Conservation (phyloP, 2,329 filamentous ascomycete genomes). For the Fusarium irregulare region DNA sequence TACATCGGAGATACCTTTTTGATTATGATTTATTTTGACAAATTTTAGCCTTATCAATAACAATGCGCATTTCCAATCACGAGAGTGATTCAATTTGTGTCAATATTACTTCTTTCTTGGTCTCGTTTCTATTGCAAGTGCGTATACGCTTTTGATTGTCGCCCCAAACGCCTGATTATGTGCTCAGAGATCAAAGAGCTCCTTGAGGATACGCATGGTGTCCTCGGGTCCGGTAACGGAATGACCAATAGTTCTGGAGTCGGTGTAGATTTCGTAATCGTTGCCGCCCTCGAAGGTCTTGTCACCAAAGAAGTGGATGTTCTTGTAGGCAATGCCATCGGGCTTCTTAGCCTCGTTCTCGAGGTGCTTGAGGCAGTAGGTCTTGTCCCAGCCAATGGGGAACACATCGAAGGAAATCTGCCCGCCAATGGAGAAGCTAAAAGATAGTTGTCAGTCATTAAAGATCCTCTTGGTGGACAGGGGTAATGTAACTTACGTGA, state of each 20-base stretch:
- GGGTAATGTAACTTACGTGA: slow-evolving; percentile 73
- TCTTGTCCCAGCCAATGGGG: slow-evolving; percentile 98
- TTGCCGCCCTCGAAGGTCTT: slow-evolving; percentile 93
- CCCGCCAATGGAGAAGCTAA: slow-evolving; percentile 90
- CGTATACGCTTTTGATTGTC: slow-evolving; percentile 25
- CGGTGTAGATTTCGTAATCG: slow-evolving; percentile 92
- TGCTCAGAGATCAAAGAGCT: slow-evolving; percentile 76
- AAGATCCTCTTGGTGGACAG: slow-evolving; percentile 3
- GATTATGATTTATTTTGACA: slow-evolving; percentile 2
- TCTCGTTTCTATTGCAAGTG: slow-evolving; percentile 32
- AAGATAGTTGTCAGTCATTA: slow-evolving; percentile 10
- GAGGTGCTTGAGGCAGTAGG: slow-evolving; percentile 90
- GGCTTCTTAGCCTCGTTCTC: slow-evolving; percentile 79
- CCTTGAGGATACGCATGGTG: slow-evolving; percentile 81
- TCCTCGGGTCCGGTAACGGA: slow-evolving; percentile 84
- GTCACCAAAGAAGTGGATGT: slow-evolving; percentile 98
- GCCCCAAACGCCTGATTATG: slow-evolving; percentile 1
- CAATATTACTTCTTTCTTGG: slow-evolving; percentile 26
- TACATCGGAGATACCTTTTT: slow-evolving; percentile 44
- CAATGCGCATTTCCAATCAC: neutral
- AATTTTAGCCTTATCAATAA: neutral
- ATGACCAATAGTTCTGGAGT: slow-evolving; percentile 86
- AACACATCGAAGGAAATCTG: slow-evolving; percentile 99
- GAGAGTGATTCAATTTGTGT: neutral
- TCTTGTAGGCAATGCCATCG: slow-evolving; percentile 81